These are phyloP conservation scores for Cenococcum geophilum DNA, from an alignment of 495 filamentous ascomycete species.

Conservation along the genomic window DNA sequence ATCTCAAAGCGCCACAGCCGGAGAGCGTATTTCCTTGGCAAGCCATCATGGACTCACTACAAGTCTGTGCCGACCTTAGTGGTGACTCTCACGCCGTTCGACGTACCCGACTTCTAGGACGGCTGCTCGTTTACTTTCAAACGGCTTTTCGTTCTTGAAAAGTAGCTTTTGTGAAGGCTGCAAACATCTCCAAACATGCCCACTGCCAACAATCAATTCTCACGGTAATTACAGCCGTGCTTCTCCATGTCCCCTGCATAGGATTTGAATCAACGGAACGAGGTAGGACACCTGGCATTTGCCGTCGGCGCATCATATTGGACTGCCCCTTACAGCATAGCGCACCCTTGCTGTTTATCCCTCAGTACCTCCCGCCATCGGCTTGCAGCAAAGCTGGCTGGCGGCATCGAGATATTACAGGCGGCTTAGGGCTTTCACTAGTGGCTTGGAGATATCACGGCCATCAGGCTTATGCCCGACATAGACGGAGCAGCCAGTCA, in stretches of 20 bases:
- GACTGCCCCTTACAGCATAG: slow-evolving; percentile 25
- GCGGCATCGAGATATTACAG: no score
- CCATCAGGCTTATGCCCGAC: background rate
- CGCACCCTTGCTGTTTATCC: slow-evolving; percentile 16
- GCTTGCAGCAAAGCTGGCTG: background rate
- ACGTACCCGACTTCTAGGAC: background rate
- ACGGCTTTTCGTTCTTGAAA: no score
- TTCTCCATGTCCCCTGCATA: no score
- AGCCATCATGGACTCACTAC: background rate
- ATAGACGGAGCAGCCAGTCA: background rate
- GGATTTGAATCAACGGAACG: no score
- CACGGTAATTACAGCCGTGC: no score
- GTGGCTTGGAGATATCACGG: background rate
- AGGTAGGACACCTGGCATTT: no score
- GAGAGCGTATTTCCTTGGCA: background rate
- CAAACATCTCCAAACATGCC: no score
- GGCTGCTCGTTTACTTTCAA: no score
- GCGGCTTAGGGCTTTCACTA: background rate
- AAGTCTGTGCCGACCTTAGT: background rate
- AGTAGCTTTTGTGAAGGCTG: no score
- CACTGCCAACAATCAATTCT: no score
- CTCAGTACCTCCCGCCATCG: background rate
- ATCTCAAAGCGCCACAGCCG: background rate
- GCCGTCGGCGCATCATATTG: background rate
- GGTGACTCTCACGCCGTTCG: background rate